Evolutionary conservation across 2,329 filamentous ascomycete genomes (phyloP), one percentile per base, ranked within the genome.

Genomic region (Tolypocladium paradoxum): DNA sequence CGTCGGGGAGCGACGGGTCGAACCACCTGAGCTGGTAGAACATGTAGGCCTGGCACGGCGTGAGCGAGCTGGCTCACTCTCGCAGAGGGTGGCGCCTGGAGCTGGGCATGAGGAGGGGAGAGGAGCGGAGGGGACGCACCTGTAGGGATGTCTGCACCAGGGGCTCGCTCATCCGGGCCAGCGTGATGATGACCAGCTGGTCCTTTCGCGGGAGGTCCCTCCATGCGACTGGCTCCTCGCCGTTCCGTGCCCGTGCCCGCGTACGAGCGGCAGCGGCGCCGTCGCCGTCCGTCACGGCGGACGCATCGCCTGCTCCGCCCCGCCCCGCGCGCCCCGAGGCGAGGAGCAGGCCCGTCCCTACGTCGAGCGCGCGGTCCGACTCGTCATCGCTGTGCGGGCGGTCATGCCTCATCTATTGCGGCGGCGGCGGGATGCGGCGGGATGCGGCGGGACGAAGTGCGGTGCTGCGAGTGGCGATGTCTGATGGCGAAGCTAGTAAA

Each of bases 1-100:
- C 76, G 59, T 78, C 73, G 0, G 79, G 68, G 12, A 81, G 70
- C 12, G 62, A 68, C 0, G 76, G 72, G 54, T 79, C 72, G 61
- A 95, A 93, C 55, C 85, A 93, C 60, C 82, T 83, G n/a, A 95
- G 79, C 67, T 92, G 88, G 68, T 92, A 95, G 70, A 89, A 95
- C 75, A 95, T 83, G 68, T 95, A 95, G 1, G 87, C 80, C 68
- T 87, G 72, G 50, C 27, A 47, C 2, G 2, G 33, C 33, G 34
- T 50, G 35, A 56, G 47, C 9, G 20, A 6, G 27, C 31, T 14
- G 20, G 16, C 20, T 47, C 0, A 1, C n/a, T n/a, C n/a, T n/a
- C n/a, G n/a, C n/a, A n/a, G n/a, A n/a, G n/a, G n/a, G n/a, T n/a
- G n/a, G n/a, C n/a, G n/a, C n/a, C n/a, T n/a, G n/a, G n/a, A n/a